Evolutionary conservation across 371 early-diverging fungal species (phyloP), one percentile per base, ranked within the genome.

Genomic region (Mortierella sp.): DNA sequence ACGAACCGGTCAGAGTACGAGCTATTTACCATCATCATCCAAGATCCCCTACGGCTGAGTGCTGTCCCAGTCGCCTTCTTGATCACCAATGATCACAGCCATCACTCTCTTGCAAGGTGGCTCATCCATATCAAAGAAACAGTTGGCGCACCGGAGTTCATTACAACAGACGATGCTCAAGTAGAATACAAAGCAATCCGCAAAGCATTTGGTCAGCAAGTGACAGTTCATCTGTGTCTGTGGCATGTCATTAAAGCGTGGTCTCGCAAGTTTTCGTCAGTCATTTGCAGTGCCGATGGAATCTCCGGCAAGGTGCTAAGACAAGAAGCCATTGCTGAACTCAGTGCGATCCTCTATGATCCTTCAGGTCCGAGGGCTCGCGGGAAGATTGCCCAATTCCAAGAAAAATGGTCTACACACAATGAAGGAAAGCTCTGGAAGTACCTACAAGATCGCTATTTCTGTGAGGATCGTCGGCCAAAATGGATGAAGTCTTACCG

Each of bases 401-500:
- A 28, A 7, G 3, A 1, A 1, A 51, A 51, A 9, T 51, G 28
- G 26, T 2, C 2, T 5, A 13, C 9, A 9, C 53, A 51, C 13
- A 51, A 51, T 22, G 53, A 51, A 26, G 53, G 53, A 8, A 51
- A 51, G 53, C 28, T 26, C 0, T 51, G 13, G 53, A 28, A 28
- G 1, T 51, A 51, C 26, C 1, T 26, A 9, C 26, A 51, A 9
- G 26, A 51, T 0, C 53, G 53, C 13, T 51, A 51, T 17, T 7
- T 51, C 7, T 0, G 7, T 23, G 54, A 31, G 19, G 51, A 49
- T 13, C 51, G 40, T 3, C 7, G 2, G 12, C 3, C 2, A 6
- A 15, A 12, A 26, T 64, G 64, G 64, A 53, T 64, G 64, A 49
- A 35, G 15, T 5, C 55, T 1, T 65, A 65, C n/a, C 22, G 65